These are phyloP conservation scores for Elaeagnus macrophylla DNA, from an alignment of 306 rosid species.

Conservation along the genomic window DNA sequence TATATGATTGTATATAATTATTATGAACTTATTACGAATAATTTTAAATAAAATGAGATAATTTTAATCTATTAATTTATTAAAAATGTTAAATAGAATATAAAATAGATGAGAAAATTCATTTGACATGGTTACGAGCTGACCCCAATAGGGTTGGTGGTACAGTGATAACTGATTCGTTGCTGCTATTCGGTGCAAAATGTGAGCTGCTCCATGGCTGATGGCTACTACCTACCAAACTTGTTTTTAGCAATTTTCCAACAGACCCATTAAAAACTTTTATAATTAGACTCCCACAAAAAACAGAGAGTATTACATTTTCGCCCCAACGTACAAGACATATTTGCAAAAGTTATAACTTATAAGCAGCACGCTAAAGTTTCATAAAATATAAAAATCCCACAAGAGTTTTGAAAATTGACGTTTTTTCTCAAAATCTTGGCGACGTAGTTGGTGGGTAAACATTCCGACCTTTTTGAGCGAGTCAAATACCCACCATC, in stretches of 20 bases:
- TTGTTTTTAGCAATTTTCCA: neutral
- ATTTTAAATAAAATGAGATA: too few species aligned
- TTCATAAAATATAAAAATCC: neutral
- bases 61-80: too few species aligned
- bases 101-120: too few species aligned
- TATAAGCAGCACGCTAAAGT: slow-evolving; percentile 5
- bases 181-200: neutral
- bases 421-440: slow-evolving; percentile 5
- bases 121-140: too few species aligned
- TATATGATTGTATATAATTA: too few species aligned
- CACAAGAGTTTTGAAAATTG: neutral
- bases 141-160: slow-evolving; percentile 21
- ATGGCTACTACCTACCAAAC: slow-evolving; percentile 11
- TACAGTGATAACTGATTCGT: neutral
- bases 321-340: neutral
- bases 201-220: neutral
- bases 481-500: slow-evolving; percentile 29
- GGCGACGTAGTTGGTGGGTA: slow-evolving; percentile 32
- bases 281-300: neutral
- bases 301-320: neutral
- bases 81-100: too few species aligned
- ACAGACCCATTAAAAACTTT: neutral
- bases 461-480: slow-evolving; percentile 8
- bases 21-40: too few species aligned
- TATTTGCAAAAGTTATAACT: neutral